Conservation (phyloP, 305 asterid genomes). For the Fraxinus dipetala region DNA sequence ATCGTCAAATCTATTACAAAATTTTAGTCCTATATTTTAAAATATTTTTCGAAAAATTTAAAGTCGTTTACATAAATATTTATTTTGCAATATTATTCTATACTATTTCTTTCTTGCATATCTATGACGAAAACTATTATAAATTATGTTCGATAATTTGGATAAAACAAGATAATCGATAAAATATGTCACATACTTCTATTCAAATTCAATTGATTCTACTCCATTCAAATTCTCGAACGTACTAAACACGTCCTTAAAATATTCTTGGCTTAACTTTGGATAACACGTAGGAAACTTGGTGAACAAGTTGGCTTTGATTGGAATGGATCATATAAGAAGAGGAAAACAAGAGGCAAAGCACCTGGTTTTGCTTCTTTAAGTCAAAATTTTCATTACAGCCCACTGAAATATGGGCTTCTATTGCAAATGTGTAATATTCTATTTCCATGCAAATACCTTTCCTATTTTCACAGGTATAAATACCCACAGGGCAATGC, state of each 20-base stretch:
- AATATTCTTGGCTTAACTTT: background rate
- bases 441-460: background rate
- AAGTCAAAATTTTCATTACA: conserved; percentile 14
- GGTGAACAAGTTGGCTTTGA: background rate
- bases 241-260: background rate
- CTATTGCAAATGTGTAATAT: conserved; percentile 12
- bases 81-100: too few relatives aligned
- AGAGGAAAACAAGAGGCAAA: conserved; percentile 35
- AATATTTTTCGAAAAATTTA: too few relatives aligned
- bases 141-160: too few relatives aligned
- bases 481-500: conserved; percentile 18
- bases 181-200: background rate
- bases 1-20: too few relatives aligned
- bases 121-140: too few relatives aligned
- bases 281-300: background rate
- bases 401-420: conserved; percentile 33
- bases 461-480: conserved; percentile 20
- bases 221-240: too few relatives aligned
- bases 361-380: conserved; percentile 34
- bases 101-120: too few relatives aligned
- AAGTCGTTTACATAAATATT: too few relatives aligned
- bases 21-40: too few relatives aligned
- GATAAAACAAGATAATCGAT: too few relatives aligned
- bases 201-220: background rate
- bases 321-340: background rate